Conservation (phyloP, 805 yeast species). For the Sugiyamaella boreocaroliniensis region DNA sequence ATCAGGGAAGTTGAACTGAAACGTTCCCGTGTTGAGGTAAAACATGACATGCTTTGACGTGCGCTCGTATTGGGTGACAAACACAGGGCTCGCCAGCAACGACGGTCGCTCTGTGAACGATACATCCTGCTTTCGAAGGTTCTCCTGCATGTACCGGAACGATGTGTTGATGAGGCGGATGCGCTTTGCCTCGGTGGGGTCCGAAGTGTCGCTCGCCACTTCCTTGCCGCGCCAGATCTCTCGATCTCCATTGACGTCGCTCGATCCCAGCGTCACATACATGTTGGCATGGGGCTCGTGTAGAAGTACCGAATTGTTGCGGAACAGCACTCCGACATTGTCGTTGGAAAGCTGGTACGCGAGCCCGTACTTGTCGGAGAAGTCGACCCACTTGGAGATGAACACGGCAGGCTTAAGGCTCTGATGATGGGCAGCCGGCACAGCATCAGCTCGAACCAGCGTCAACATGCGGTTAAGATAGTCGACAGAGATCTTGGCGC, state of each 20-base stretch:
- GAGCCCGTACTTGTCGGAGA: constrained; percentile 90
- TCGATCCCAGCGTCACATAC: constrained; percentile 31
- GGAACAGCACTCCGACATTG: constrained; percentile 83
- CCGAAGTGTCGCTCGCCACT: constrained; percentile 12
- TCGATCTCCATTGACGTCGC: neutral
- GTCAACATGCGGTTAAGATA: neutral
- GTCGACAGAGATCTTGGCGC: neutral
- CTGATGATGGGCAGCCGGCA: neutral
- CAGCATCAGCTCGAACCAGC: neutral
- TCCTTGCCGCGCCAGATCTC: constrained; percentile 3
- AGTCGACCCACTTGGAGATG: constrained; percentile 96
- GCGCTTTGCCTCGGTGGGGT: constrained; percentile 32
- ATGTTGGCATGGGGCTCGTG: constrained; percentile 45
- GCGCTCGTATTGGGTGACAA: constrained; percentile 76
- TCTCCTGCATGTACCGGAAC: constrained; percentile 85
- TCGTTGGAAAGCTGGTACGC: constrained; percentile 88
- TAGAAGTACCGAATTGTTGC: constrained; percentile 75
- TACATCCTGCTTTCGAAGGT: constrained; percentile 55
- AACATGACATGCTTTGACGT: constrained; percentile 80
- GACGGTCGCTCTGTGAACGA: neutral
- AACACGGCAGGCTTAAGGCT: constrained; percentile 32
- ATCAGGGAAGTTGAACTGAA: constrained; percentile 92
- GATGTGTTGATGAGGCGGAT: constrained; percentile 82
- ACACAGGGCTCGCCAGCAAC: constrained; percentile 32
- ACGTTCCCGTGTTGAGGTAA: constrained; percentile 83